Conservation (phyloP, 805 yeast species). For the Sporopachydermia lactativora region DNA sequence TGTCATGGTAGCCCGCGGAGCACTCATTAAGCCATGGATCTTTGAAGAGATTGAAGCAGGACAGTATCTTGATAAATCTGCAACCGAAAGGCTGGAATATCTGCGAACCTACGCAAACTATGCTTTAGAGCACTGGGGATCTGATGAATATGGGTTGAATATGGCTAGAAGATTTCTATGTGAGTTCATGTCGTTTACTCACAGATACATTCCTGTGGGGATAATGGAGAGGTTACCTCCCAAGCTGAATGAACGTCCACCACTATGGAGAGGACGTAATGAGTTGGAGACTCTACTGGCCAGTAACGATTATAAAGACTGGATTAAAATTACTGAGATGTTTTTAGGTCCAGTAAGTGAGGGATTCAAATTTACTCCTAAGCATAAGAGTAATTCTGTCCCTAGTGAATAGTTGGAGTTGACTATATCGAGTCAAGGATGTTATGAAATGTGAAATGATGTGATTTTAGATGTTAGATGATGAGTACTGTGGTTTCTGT, state of each 20-base stretch:
- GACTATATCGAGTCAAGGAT: too few species aligned
- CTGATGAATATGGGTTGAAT: constrained; percentile 88
- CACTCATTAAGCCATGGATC: constrained; percentile 96
- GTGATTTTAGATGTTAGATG: not conserved
- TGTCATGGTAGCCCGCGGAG: constrained; percentile 97
- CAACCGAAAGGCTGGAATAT: constrained; percentile 78
- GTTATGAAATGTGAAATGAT: too few species aligned
- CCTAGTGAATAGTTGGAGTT: too few species aligned
- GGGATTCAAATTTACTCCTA: constrained; percentile 70
- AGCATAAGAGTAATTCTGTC: constrained; percentile 90
- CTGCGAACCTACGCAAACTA: constrained; percentile 54
- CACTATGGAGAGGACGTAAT: constrained; percentile 82
- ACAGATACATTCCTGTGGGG: constrained; percentile 90
- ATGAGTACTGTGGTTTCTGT: too few species aligned
- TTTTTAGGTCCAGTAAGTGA: constrained; percentile 79
- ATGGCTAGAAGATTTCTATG: constrained; percentile 82
- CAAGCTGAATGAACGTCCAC: constrained; percentile 85
- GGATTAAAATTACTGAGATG: constrained; percentile 94
- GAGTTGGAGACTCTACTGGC: constrained; percentile 87
- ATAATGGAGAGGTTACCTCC: constrained; percentile 82
- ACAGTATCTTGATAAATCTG: constrained; percentile 81
- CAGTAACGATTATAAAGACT: constrained; percentile 73
- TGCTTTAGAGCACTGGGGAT: constrained; percentile 96
- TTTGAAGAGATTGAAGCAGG: constrained; percentile 87
- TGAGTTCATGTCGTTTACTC: constrained; percentile 88